Evolutionary conservation across 1,284 basidiomycete species (phyloP).

Genomic region (Athelia sp.): DNA sequence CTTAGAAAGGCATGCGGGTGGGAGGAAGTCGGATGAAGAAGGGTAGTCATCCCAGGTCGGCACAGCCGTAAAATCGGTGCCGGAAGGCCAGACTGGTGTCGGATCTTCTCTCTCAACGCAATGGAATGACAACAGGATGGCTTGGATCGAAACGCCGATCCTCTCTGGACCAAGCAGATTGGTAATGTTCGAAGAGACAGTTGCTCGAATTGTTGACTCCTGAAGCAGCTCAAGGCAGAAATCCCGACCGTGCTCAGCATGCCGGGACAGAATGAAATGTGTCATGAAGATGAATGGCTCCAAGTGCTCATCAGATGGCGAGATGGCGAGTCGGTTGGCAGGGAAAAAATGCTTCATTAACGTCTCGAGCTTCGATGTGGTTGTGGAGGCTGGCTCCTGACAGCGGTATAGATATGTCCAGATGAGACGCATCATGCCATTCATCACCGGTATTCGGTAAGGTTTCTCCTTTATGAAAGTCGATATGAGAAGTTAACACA

Average conservation of each 20-base stretch:
- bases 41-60: constrained; percentile 67
- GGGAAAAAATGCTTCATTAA: constrained; percentile 83
- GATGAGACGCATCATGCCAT: constrained; percentile 78
- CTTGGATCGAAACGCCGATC: constrained; percentile 72
- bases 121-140: constrained; percentile 71
- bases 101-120: constrained; percentile 68
- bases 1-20: constrained; percentile 50
- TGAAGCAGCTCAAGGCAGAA: constrained; percentile 77
- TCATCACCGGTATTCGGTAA: constrained; percentile 70
- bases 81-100: constrained; percentile 74
- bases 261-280: constrained; percentile 81
- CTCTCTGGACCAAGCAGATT: constrained; percentile 65
- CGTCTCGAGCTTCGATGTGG: constrained; percentile 73
- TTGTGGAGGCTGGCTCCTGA: constrained; percentile 78
- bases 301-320: constrained; percentile 71
- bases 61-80: constrained; percentile 60
- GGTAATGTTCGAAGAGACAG: constrained; percentile 36
- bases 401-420: constrained; percentile 97
- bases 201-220: constrained; percentile 46
- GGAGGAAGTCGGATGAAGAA: constrained; percentile 59
- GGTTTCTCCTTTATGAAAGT: constrained; percentile 64
- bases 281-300: constrained; percentile 78
- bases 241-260: constrained; percentile 85
- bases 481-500: constrained; percentile 4
- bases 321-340: constrained; percentile 54